Evolutionary conservation across 2,329 filamentous ascomycete species (phyloP).

Genomic region (Talaromyces sp.): DNA sequence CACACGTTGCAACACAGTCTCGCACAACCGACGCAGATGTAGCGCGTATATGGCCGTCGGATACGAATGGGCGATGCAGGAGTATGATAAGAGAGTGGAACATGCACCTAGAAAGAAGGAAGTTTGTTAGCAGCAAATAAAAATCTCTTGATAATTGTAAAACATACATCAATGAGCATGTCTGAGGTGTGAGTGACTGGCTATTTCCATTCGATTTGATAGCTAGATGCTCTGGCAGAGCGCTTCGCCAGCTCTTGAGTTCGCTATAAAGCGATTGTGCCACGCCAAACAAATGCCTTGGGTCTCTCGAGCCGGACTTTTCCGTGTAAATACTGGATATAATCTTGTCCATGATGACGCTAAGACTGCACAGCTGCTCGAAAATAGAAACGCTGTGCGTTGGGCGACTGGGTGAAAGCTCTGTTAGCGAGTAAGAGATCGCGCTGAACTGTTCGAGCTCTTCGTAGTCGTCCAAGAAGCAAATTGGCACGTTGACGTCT

Average conservation of each 20-base stretch:
- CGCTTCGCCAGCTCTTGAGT: conserved; percentile 1
- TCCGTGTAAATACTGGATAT: conserved; percentile 5
- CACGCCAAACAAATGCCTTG: background rate
- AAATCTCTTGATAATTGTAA: background rate
- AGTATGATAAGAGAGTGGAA: conserved; percentile 14
- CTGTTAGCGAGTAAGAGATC: background rate
- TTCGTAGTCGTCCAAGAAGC: conserved; percentile 9
- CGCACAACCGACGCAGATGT: conserved; percentile 15
- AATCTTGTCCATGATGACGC: conserved; percentile 9
- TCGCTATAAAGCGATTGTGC: conserved; percentile 2
- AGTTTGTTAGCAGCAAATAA: background rate
- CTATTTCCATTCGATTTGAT: background rate
- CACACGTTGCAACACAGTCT: conserved; percentile 26
- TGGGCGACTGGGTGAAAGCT: background rate
- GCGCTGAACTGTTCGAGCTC: conserved; percentile 8
- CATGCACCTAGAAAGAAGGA: conserved; percentile 1
- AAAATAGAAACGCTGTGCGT: conserved; percentile 8
- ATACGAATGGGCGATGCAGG: conserved; percentile 15
- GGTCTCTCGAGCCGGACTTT: conserved; percentile 1
- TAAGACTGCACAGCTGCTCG: conserved; percentile 5
- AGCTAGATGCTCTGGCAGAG: conserved; percentile 3
- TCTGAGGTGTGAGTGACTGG: conserved; percentile 4
- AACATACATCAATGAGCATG: conserved; percentile 6
- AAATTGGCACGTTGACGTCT: conserved; percentile 5
- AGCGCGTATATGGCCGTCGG: conserved; percentile 4